These are phyloP conservation scores for Isatis tinctoria DNA, from an alignment of 345 rosid genomes.

Conservation along the genomic window DNA sequence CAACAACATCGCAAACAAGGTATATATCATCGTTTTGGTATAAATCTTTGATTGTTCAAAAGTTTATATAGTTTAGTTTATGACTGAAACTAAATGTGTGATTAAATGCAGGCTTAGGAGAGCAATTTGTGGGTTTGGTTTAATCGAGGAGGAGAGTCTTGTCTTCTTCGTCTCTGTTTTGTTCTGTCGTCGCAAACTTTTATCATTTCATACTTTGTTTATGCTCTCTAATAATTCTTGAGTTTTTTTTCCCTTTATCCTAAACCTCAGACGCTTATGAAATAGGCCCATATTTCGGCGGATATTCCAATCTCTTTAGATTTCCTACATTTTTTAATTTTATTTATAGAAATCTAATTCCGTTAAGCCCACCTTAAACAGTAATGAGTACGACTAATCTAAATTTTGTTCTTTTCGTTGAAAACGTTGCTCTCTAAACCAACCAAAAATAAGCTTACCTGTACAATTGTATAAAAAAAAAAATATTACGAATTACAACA, in stretches of 20 bases:
- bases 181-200: constrained; percentile 13
- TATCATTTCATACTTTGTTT: constrained; percentile 17
- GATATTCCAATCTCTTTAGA: constrained; percentile 4
- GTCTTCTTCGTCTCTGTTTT: constrained; percentile 14
- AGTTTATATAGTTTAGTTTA: not conserved
- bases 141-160: constrained; percentile 1
- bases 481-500: not conserved
- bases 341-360: not conserved
- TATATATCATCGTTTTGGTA: constrained; percentile 23
- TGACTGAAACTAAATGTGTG: not conserved
- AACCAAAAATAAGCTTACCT: no score
- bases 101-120: constrained; percentile 32
- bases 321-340: not conserved
- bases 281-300: not conserved
- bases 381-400: not conserved
- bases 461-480: not conserved
- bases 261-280: constrained; percentile 1
- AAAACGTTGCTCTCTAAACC: no score
- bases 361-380: not conserved
- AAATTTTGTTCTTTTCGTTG: no score
- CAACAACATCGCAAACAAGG: constrained; percentile 92
- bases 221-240: constrained; percentile 12
- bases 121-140: constrained; percentile 14
- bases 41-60: not conserved
- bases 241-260: constrained; percentile 3